Evolutionary conservation across 495 filamentous ascomycete genomes (phyloP).

Genomic region (Trichoderma gamsii): DNA sequence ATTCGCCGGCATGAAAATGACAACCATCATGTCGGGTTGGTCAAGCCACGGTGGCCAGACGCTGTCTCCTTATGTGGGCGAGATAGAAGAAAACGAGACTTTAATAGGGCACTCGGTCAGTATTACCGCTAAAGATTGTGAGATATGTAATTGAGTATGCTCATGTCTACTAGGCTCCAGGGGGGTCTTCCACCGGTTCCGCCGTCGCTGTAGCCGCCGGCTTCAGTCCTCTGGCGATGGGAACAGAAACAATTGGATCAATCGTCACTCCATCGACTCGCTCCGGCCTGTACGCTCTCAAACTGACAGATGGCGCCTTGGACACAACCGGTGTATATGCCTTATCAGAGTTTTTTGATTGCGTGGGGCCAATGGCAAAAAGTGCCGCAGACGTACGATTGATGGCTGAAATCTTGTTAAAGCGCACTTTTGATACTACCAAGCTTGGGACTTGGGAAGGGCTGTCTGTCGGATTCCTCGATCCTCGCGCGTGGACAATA

Average conservation of each 20-base stretch:
- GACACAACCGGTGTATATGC: slow-evolving; percentile 19
- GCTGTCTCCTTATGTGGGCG: slow-evolving; percentile 39
- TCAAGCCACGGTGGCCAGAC: slow-evolving; percentile 41
- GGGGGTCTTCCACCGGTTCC: slow-evolving; percentile 46
- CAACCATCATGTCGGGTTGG: slow-evolving; percentile 34
- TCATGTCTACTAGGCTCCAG: slow-evolving; percentile 27
- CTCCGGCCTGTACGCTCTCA: slow-evolving; percentile 37
- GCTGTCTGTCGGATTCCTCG: slow-evolving; percentile 25
- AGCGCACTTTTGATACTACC: neutral
- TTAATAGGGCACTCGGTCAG: slow-evolving; percentile 27
- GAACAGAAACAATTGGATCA: slow-evolving; percentile 45
- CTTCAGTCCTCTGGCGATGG: slow-evolving; percentile 38
- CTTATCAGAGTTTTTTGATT: slow-evolving; percentile 26
- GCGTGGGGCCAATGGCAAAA: slow-evolving; percentile 33
- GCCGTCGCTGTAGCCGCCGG: slow-evolving; percentile 41
- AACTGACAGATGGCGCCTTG: slow-evolving; percentile 18
- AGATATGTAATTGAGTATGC: neutral
- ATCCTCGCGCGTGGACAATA: slow-evolving; percentile 25
- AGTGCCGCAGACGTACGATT: slow-evolving; percentile 23
- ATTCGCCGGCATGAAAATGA: slow-evolving; percentile 29
- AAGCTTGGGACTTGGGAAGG: slow-evolving; percentile 19
- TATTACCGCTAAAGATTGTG: neutral
- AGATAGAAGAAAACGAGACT: slow-evolving; percentile 25
- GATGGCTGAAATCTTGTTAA: slow-evolving; percentile 24
- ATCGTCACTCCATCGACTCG: slow-evolving; percentile 35